phyloP scores from a whole-genome alignment of 306 rosid species.

The Cercis canadensis region DNA sequence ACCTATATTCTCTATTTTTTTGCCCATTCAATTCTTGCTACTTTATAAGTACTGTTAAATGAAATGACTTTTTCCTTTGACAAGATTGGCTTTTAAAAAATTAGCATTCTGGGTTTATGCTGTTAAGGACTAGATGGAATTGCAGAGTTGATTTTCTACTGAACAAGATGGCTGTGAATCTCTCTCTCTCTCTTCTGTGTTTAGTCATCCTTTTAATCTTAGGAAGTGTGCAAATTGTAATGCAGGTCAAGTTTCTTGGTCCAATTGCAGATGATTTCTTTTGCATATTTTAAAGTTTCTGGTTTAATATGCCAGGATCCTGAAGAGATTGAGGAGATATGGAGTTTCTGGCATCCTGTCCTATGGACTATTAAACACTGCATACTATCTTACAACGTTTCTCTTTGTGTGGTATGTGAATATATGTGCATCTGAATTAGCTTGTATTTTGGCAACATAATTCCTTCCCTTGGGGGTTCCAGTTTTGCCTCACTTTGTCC shows the following conservation, averaged over 20 bases:
- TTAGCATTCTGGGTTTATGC: too few relatives aligned
- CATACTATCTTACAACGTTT: constrained; percentile 80
- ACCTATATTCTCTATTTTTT: too few relatives aligned
- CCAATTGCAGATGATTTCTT: background rate
- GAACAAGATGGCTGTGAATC: too few relatives aligned
- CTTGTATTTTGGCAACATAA: background rate
- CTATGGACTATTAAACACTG: constrained; percentile 85
- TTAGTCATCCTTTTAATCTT: background rate
- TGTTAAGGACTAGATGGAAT: too few relatives aligned
- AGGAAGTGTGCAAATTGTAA: background rate
- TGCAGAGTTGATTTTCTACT: too few relatives aligned
- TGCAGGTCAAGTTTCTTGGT: constrained; percentile 28
- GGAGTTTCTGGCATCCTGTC: constrained; percentile 85
- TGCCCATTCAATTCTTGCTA: too few relatives aligned
- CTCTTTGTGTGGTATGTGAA: constrained; percentile 81
- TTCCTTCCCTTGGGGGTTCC: background rate
- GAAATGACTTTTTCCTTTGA: too few relatives aligned
- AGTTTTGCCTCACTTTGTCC: constrained; percentile 3
- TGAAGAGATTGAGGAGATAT: constrained; percentile 70
- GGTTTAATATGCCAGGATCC: constrained; percentile 54
- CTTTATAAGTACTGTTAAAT: too few relatives aligned
- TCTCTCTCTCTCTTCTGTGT: background rate
- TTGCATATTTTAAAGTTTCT: background rate
- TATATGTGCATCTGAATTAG: background rate
- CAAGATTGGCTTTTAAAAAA: too few relatives aligned